Evolutionary conservation across 495 filamentous ascomycete genomes (phyloP), one percentile per base, ranked within the genome.

Genomic region (Pseudomonodictys pantanalensis): DNA sequence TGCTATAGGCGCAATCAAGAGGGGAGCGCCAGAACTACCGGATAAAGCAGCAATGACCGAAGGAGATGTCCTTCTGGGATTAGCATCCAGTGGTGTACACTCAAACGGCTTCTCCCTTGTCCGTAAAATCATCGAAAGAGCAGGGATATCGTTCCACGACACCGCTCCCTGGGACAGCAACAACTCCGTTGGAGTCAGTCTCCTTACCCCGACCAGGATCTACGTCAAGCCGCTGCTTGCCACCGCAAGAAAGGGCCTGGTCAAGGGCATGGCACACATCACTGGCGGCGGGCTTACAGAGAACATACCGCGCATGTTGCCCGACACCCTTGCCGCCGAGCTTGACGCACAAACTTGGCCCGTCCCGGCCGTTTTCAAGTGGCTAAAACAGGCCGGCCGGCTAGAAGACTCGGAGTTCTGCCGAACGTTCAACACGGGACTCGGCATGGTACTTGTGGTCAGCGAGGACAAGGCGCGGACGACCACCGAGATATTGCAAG

Each of bases 41-140:
- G 77, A 86, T 65, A 90, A 81, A 53, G 77, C 81, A 5, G 76
- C 77, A 52, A 98, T 98, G 92, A 70, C 72, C 11, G 72, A 75
- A 23, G 92, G 92, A 20, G 93, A 98, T 70, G 81, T 92, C 15
- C 79, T 97, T 7, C 77, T 97, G 11, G 93, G 88, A 6, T 77
- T 98, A 24, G 83, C 81, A 25, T 93, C 89, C 22, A 89, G 83
- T 32, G 93, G 93, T 32, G 82, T 87, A 0, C 93, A 97, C 72
- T 95, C 90, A 7, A 98, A 98, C 73, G 93, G 93, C 33, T 98
- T 92, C 79, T 96, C 90, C 0, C 85, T 98, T 33, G 84, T 97
- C 35, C 89, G 92, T 56, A 88, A 88, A 73, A 89, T 97, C 65
- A 77, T 97, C 63, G 83, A 87, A 58, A 79, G 78, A 39, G 76